These are phyloP conservation scores for Beta vulgaris DNA, from an alignment of 148 eudicot species.

Conservation along the genomic window DNA sequence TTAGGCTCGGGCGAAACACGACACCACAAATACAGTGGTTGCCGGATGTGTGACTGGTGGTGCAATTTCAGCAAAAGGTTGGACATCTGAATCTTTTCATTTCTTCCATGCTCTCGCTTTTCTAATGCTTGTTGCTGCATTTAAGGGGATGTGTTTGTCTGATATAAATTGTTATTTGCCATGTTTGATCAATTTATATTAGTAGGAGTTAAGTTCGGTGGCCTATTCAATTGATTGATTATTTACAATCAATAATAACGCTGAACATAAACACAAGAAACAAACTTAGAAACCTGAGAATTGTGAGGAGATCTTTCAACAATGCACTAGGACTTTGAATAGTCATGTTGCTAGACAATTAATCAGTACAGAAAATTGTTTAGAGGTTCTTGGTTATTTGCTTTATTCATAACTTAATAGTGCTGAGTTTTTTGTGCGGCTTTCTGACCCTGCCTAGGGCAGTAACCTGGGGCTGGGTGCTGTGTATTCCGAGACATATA, in stretches of 20 bases:
- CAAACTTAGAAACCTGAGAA: too few species aligned
- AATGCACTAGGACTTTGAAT: too few species aligned
- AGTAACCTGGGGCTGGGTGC: neutral
- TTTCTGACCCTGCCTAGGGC: neutral
- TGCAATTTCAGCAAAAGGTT: constrained; percentile 75
- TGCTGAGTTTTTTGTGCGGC: neutral
- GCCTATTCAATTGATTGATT: too few species aligned
- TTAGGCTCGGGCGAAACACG: constrained; percentile 92
- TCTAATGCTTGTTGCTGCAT: neutral
- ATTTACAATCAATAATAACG: too few species aligned
- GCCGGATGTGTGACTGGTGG: constrained; percentile 96
- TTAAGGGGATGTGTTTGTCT: neutral
- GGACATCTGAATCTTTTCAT: neutral
- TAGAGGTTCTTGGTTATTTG: neutral
- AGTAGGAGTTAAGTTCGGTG: too few species aligned
- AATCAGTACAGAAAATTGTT: neutral
- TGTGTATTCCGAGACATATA: neutral
- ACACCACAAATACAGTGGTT: constrained; percentile 70
- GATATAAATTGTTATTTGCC: neutral
- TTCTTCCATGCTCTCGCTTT: neutral
- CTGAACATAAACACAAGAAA: too few species aligned
- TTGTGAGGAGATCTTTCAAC: too few species aligned
- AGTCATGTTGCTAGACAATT: neutral
- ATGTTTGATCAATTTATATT: neutral
- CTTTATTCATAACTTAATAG: neutral